Evolutionary conservation across 257 asterid genomes (phyloP).

Genomic region (Ophiorrhiza pumila): DNA sequence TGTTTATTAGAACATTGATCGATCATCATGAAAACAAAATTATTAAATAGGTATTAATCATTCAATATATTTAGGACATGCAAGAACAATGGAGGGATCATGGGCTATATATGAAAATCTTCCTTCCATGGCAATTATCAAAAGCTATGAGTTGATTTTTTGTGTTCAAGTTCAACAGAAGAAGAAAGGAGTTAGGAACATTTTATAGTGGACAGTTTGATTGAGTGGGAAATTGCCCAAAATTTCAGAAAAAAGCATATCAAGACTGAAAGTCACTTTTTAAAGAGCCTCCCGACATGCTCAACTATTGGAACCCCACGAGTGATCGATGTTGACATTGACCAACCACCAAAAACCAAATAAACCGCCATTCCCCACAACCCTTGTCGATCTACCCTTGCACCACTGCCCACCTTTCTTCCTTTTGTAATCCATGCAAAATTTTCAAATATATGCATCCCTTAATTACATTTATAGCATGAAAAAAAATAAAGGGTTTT

Average conservation of each 20-base stretch:
- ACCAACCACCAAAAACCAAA: not conserved
- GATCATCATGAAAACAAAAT: no score
- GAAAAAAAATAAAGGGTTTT: no score
- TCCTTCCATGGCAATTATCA: not conserved
- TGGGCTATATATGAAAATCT: no score
- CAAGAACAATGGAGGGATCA: no score
- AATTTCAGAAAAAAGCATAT: not conserved
- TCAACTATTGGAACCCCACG: conserved; percentile 17
- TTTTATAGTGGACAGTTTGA: not conserved
- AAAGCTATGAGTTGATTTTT: not conserved
- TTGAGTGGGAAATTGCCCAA: conserved; percentile 8
- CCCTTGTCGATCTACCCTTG: no score
- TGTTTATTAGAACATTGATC: no score
- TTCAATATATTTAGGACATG: no score
- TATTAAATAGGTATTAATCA: no score
- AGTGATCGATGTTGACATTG: conserved; percentile 6
- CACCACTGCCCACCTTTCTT: not conserved
- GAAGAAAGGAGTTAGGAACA: not conserved
- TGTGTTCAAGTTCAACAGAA: no score
- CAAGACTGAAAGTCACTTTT: conserved; percentile 17
- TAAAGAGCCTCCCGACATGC: conserved; percentile 6
- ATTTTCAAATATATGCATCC: not conserved
- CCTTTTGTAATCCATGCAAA: not conserved
- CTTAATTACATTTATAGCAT: no score
- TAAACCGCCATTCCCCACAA: not conserved